Percentiles rank a stretch among this genome's conserved stretches.
Evolutionary conservation across 305 asterid genomes (phyloP).

Genomic region (Ruellia speciosa): DNA sequence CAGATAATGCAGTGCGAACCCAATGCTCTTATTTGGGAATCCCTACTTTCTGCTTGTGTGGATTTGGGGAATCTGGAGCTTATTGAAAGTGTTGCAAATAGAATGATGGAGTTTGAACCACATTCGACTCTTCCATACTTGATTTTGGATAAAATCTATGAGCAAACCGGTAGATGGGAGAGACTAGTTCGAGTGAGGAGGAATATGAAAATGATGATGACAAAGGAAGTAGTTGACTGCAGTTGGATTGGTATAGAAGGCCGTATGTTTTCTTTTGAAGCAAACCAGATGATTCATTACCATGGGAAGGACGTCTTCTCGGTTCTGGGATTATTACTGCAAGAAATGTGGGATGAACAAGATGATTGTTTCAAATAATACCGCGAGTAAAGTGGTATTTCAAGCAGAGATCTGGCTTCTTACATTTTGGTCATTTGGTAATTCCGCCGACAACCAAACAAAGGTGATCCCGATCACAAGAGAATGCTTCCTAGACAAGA

Average conservation of each 20-base stretch:
- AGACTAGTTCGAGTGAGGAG: constrained; percentile 56
- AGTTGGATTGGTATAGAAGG: constrained; percentile 41
- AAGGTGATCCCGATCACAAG: constrained; percentile 31
- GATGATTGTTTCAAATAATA: constrained; percentile 19
- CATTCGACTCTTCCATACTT: constrained; percentile 36
- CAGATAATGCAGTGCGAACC: constrained; percentile 32
- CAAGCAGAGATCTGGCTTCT: constrained; percentile 12
- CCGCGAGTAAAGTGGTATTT: constrained; percentile 2
- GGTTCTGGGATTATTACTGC: constrained; percentile 25
- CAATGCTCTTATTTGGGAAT: constrained; percentile 37
- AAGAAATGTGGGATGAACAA: constrained; percentile 23
- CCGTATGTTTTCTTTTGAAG: constrained; percentile 29
- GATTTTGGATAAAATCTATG: constrained; percentile 42
- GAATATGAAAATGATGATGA: constrained; percentile 28
- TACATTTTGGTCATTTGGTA: constrained; percentile 22
- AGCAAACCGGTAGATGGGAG: constrained; percentile 60
- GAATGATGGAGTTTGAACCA: constrained; percentile 44
- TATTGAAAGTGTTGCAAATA: constrained; percentile 44
- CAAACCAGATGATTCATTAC: constrained; percentile 29
- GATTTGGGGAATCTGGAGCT: constrained; percentile 31
- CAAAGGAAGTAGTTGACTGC: constrained; percentile 29
- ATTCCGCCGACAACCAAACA: constrained; percentile 29
- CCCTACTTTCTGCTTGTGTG: constrained; percentile 42
- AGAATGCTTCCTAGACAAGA: constrained; percentile 18
- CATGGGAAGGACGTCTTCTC: constrained; percentile 29